A percentile compares a stretch with the other conserved stretches of the same genome.
These are phyloP conservation scores for Elsinoe australis DNA, from an alignment of 2,329 filamentous ascomycete species.

Conservation along the genomic window DNA sequence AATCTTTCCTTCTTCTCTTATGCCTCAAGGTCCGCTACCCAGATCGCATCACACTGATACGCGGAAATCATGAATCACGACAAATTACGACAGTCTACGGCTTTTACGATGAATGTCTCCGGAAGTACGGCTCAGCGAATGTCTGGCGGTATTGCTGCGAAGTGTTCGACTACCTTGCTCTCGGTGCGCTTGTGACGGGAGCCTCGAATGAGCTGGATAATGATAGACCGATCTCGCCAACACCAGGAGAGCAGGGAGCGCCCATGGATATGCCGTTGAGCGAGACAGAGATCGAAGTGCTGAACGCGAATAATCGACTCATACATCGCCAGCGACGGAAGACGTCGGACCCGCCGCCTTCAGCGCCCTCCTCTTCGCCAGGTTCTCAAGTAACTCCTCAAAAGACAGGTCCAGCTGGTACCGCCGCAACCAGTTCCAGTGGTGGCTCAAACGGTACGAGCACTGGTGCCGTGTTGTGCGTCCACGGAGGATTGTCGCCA, in stretches of 20 bases:
- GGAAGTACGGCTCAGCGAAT: constrained; percentile 94
- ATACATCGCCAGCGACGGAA: constrained; percentile 62
- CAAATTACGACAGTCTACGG: constrained; percentile 97
- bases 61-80: constrained; percentile 76
- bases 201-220: constrained; percentile 55
- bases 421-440: constrained; percentile 66
- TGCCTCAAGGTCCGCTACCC: constrained; percentile 96
- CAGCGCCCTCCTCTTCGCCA: constrained; percentile 25
- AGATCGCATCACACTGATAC: constrained; percentile 88
- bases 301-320: constrained; percentile 73
- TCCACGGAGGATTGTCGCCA: constrained; percentile 87
- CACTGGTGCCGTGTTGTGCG: constrained; percentile 82
- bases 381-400: constrained; percentile 23
- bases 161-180: constrained; percentile 91
- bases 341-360: constrained; percentile 24
- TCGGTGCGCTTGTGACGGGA: constrained; percentile 85
- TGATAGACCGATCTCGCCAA: constrained; percentile 11
- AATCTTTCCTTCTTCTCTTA: constrained; percentile 90
- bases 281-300: constrained; percentile 86
- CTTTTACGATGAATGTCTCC: constrained; percentile 94
- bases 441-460: constrained; percentile 50
- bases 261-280: constrained; percentile 44
- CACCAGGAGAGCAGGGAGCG: constrained; percentile 6
- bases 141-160: constrained; percentile 92
- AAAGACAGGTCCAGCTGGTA: constrained; percentile 62